These are phyloP conservation scores for Trichoderma reesei DNA, from an alignment of 495 filamentous ascomycete species.

Conservation along the genomic window DNA sequence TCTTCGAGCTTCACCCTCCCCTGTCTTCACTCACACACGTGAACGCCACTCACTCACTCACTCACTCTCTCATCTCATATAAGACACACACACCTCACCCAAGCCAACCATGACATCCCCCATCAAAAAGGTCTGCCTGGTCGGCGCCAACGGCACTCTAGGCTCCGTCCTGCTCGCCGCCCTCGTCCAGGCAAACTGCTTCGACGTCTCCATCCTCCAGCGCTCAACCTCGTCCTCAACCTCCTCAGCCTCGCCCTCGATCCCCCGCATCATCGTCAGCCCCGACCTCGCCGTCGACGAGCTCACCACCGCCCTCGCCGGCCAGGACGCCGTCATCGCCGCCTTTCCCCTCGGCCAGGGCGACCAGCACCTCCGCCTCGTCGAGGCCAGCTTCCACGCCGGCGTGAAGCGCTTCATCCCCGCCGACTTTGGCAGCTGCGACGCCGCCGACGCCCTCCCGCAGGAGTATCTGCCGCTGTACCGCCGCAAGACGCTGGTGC, in stretches of 20 bases:
- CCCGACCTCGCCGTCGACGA: slow-evolving; percentile 14
- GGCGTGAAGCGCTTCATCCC: slow-evolving; percentile 44
- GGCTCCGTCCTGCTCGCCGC: slow-evolving; percentile 26
- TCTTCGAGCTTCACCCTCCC: neutral
- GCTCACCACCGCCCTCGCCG: slow-evolving; percentile 12
- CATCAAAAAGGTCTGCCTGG: slow-evolving; percentile 22
- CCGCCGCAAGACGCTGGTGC: slow-evolving; percentile 21
- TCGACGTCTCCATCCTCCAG: slow-evolving; percentile 29
- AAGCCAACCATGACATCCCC: no score
- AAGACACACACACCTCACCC: slow-evolving; percentile 2
- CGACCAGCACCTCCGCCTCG: slow-evolving; percentile 22
- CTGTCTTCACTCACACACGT: neutral
- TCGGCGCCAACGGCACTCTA: slow-evolving; percentile 32
- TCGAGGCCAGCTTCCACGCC: slow-evolving; percentile 39
- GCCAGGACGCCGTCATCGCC: slow-evolving; percentile 20
- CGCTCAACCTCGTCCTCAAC: slow-evolving; percentile 20
- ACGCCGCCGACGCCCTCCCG: slow-evolving; percentile 25
- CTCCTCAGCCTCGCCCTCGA: slow-evolving; percentile 11
- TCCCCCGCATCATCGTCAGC: slow-evolving; percentile 12
- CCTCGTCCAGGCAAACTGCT: slow-evolving; percentile 21
- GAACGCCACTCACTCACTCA: neutral
- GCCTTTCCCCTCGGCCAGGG: slow-evolving; percentile 24
- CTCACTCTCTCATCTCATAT: neutral
- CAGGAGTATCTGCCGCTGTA: slow-evolving; percentile 27
- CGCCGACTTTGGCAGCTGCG: slow-evolving; percentile 40